These are phyloP conservation scores for Metschnikowia cerradonensis DNA, from an alignment of 805 yeast genomes.

Conservation along the genomic window DNA sequence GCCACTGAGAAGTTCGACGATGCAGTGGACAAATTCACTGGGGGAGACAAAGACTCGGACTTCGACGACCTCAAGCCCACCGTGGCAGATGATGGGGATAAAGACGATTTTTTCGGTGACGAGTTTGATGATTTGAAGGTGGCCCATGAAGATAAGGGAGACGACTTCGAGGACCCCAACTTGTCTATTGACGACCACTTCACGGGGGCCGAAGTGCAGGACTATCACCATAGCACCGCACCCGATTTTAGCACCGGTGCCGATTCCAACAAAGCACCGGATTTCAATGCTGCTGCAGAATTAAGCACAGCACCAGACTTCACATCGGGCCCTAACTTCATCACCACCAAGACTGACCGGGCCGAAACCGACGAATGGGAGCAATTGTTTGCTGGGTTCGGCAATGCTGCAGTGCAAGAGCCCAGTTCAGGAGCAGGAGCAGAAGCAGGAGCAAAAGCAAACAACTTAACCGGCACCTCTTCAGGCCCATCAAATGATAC, in stretches of 20 bases:
- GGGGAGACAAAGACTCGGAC: conserved; percentile 24
- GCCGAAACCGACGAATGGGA: conserved; percentile 81
- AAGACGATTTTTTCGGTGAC: conserved; percentile 32
- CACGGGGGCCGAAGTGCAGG: conserved; percentile 29
- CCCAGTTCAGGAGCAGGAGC: background rate
- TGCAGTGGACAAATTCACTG: conserved; percentile 29
- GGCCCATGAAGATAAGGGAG: conserved; percentile 27
- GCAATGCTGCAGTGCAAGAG: conserved; percentile 36
- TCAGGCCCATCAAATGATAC: background rate
- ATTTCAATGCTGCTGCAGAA: background rate
- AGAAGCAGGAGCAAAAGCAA: background rate
- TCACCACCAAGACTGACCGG: conserved; percentile 4
- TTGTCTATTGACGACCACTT: conserved; percentile 37
- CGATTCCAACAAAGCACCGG: background rate
- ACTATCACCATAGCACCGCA: conserved; percentile 6
- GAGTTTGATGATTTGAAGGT: conserved; percentile 38
- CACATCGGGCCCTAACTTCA: conserved; percentile 7
- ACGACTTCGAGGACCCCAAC: conserved; percentile 24
- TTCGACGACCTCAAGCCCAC: conserved; percentile 40
- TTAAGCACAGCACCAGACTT: background rate
- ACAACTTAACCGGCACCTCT: background rate
- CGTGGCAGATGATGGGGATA: background rate
- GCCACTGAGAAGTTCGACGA: conserved; percentile 29
- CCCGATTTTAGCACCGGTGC: background rate
- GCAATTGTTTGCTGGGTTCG: conserved; percentile 85